These are phyloP conservation scores for Podila epicladia DNA, from an alignment of 192 early-diverging fungal species.

Conservation along the genomic window DNA sequence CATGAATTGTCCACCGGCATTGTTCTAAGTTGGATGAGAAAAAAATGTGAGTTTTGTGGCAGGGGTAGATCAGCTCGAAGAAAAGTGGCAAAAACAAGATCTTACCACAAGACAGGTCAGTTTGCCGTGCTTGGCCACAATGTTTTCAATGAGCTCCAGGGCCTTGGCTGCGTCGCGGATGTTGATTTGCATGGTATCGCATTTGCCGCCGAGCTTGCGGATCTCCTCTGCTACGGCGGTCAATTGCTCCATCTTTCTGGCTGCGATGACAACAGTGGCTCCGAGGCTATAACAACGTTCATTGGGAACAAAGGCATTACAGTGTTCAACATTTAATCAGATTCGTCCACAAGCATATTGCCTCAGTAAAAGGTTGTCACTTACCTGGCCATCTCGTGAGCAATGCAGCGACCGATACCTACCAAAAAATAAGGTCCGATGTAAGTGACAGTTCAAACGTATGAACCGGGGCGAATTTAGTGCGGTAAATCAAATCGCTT, in stretches of 20 bases:
- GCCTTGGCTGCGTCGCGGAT: conserved; percentile 44
- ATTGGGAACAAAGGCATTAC: neutral
- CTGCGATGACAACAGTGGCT: conserved; percentile 60
- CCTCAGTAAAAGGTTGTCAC: too few species aligned
- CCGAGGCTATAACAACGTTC: conserved; percentile 38
- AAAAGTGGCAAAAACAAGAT: neutral
- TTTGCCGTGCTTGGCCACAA: conserved; percentile 50
- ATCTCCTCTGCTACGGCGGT: conserved; percentile 48
- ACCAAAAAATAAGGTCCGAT: neutral
- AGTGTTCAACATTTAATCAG: too few species aligned
- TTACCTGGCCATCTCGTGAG: conserved; percentile 58
- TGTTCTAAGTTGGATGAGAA: conserved; percentile 17
- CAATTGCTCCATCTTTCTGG: conserved; percentile 51
- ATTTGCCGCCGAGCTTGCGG: conserved; percentile 42
- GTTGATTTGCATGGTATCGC: conserved; percentile 49
- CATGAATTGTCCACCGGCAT: conserved; percentile 51
- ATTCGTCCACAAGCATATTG: too few species aligned
- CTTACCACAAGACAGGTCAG: conserved; percentile 41
- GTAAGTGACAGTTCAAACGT: neutral
- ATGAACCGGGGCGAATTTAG: neutral
- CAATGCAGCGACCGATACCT: conserved; percentile 55
- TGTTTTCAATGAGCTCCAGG: conserved; percentile 33
- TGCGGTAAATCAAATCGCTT: neutral
- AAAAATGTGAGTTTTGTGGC: neutral
- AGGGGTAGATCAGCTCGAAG: too few species aligned